These are phyloP conservation scores for Colletotrichum liriopes DNA, from an alignment of 2,329 filamentous ascomycete genomes.

Conservation along the genomic window DNA sequence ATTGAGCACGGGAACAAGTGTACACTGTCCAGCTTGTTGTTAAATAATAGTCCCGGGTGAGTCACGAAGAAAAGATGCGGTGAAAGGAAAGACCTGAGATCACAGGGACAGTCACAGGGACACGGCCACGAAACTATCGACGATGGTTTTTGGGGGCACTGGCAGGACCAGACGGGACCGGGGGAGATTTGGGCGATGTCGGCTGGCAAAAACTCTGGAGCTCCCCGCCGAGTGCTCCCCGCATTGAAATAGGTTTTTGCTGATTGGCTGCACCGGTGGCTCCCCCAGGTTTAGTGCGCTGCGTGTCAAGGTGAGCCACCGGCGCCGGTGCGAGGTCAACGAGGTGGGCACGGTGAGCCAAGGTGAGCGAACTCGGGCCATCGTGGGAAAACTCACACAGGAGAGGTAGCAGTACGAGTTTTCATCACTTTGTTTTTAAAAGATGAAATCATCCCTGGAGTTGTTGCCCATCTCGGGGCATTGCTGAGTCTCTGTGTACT, in stretches of 20 bases:
- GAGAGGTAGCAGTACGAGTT: neutral
- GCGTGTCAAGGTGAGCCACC: conserved; percentile 19
- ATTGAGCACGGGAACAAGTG: conserved; percentile 1
- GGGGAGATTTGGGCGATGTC: conserved; percentile 50
- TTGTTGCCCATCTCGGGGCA: neutral
- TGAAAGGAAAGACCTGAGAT: conserved; percentile 44
- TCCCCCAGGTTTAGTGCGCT: conserved; percentile 3
- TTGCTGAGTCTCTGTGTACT: neutral
- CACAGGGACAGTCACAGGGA: conserved; percentile 52
- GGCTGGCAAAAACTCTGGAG: conserved; percentile 49
- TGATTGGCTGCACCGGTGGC: conserved; percentile 46
- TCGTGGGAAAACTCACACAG: neutral
- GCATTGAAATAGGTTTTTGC: conserved; percentile 47
- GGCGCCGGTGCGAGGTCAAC: conserved; percentile 19
- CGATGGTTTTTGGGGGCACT: conserved; percentile 15
- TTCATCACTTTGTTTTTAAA: too few species aligned
- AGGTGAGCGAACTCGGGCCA: conserved; percentile 5
- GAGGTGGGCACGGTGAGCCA: conserved; percentile 4
- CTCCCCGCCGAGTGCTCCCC: conserved; percentile 47
- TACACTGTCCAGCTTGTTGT: conserved; percentile 21
- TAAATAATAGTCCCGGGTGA: conserved; percentile 35
- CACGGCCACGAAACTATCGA: conserved; percentile 40
- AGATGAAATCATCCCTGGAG: too few species aligned
- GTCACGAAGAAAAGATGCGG: conserved; percentile 39
- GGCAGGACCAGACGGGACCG: conserved; percentile 7